phyloP scores from a whole-genome alignment of 805 yeast genomes.

The Monosporozyma unispora region DNA sequence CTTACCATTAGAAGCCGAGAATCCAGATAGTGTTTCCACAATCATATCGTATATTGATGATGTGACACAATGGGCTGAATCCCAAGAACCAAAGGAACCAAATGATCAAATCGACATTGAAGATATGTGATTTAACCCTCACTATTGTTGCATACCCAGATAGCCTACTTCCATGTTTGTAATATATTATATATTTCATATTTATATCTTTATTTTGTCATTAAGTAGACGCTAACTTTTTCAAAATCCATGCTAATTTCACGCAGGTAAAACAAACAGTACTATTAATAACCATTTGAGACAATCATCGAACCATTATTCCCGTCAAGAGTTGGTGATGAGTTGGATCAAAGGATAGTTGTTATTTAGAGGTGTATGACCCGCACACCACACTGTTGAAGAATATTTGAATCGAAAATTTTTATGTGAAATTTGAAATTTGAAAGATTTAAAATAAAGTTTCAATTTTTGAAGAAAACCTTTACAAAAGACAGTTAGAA shows the following conservation, averaged over 20 bases:
- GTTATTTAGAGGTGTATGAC: not conserved
- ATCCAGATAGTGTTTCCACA: conserved; percentile 66
- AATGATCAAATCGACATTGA: conserved; percentile 63
- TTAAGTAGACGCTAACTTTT: not conserved
- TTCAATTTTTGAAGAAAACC: not conserved
- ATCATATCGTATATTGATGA: conserved; percentile 91
- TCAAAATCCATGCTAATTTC: not conserved
- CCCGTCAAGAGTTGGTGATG: not conserved
- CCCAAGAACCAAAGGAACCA: conserved; percentile 96
- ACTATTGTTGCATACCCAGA: not conserved
- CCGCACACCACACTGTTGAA: not conserved
- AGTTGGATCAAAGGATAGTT: not conserved
- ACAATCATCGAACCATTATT: not conserved
- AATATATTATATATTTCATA: not conserved
- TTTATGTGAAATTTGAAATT: not conserved
- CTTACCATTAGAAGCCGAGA: conserved; percentile 75
- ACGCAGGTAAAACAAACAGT: too few relatives aligned
- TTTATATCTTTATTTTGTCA: not conserved
- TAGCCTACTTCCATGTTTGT: not conserved
- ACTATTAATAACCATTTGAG: too few relatives aligned
- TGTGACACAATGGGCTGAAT: conserved; percentile 94
- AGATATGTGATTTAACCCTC: conserved; percentile 24
- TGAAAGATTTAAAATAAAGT: not conserved
- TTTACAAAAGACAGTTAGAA: not conserved
- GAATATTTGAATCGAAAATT: not conserved